A percentile compares a stretch with the other conserved stretches of the same genome.
These are phyloP conservation scores for Colletotrichum sp. DNA, from an alignment of 2,329 filamentous ascomycete species.

Conservation along the genomic window DNA sequence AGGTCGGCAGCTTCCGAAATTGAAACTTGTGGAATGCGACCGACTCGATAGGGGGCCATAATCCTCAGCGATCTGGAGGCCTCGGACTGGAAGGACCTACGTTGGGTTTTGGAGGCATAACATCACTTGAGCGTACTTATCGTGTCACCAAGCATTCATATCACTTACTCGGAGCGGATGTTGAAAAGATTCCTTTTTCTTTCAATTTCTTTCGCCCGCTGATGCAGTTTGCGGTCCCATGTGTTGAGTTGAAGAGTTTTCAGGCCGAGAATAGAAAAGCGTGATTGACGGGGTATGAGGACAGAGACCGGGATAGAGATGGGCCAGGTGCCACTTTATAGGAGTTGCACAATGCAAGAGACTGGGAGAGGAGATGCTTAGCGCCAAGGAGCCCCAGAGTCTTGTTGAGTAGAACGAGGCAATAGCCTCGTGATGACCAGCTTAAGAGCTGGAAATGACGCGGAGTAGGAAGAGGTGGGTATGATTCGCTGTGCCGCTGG, in stretches of 20 bases:
- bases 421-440: background rate
- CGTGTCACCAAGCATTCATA: background rate
- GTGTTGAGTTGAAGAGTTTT: background rate
- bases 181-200: background rate
- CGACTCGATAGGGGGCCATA: background rate
- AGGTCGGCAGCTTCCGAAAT: background rate
- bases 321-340: background rate
- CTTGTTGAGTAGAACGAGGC: background rate
- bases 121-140: background rate
- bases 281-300: rapidly evolving
- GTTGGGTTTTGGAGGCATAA: background rate
- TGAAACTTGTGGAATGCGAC: background rate
- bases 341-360: background rate
- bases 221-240: background rate
- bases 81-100: background rate
- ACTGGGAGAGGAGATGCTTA: background rate
- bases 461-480: background rate
- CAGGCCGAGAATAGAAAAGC: background rate
- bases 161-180: background rate
- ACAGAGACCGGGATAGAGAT: background rate
- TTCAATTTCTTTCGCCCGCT: background rate
- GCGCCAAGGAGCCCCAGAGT: background rate
- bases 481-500: background rate
- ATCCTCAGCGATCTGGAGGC: background rate
- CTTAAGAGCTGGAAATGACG: background rate